A percentile compares a stretch with the other conserved stretches of the same genome.
These are phyloP conservation scores for Whalleya microplaca DNA, from an alignment of 2,329 filamentous ascomycete genomes.

Conservation along the genomic window DNA sequence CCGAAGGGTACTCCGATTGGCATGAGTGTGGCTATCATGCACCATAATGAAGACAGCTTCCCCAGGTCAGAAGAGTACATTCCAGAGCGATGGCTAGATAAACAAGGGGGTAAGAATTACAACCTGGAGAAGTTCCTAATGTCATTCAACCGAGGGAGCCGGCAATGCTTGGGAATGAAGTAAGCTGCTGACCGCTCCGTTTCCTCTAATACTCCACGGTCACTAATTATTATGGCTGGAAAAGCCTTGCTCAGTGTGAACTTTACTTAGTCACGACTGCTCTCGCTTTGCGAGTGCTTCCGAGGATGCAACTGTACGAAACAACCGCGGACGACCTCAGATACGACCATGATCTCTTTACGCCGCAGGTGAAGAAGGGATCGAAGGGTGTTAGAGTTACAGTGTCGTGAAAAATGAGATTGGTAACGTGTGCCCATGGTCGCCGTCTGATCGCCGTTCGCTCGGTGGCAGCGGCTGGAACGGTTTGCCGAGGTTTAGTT, in stretches of 20 bases:
- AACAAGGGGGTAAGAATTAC: slow-evolving; percentile 1
- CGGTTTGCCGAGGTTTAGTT: too few relatives aligned
- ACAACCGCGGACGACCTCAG: slow-evolving; percentile 30
- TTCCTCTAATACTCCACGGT: background rate
- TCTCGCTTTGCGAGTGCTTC: slow-evolving; percentile 34
- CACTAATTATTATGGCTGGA: too few relatives aligned
- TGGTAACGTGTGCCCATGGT: too few relatives aligned
- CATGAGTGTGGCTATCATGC: slow-evolving; percentile 19
- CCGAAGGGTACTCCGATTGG: slow-evolving; percentile 27
- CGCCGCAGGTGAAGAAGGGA: too few relatives aligned
- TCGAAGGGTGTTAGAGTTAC: too few relatives aligned
- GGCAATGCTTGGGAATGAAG: slow-evolving; percentile 33
- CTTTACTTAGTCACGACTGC: slow-evolving; percentile 32
- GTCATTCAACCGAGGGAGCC: slow-evolving; percentile 29
- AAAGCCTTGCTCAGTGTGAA: slow-evolving; percentile 37
- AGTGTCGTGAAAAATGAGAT: too few relatives aligned
- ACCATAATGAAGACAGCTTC: slow-evolving; percentile 27
- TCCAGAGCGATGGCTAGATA: slow-evolving; percentile 31
- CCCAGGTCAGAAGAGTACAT: slow-evolving; percentile 25
- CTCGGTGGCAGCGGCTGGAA: too few relatives aligned
- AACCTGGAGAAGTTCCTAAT: slow-evolving; percentile 22
- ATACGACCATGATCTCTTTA: slow-evolving; percentile 26
- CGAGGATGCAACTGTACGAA: slow-evolving; percentile 30
- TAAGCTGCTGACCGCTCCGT: slow-evolving; percentile 13
- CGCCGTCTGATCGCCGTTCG: too few relatives aligned